A percentile compares a stretch with the other conserved stretches of the same genome.
phyloP scores from a whole-genome alignment of 2,329 filamentous ascomycete genomes.

The Lecanicillium sp. region DNA sequence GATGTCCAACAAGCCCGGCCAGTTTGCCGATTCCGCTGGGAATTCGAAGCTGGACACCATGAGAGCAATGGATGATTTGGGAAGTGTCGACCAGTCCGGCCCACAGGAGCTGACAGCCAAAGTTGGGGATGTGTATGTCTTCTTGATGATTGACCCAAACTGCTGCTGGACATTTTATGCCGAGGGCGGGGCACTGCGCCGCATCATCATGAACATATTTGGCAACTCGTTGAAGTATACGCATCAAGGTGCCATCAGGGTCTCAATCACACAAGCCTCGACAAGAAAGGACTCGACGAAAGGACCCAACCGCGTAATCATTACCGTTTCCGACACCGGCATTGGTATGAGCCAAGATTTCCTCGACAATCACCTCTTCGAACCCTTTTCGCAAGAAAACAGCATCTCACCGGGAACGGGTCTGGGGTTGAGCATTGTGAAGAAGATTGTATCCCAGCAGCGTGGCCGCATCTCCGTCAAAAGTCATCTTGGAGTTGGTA shows the following conservation, averaged over 20 bases:
- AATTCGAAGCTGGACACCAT: neutral
- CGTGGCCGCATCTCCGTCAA: constrained; percentile 52
- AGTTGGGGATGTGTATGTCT: constrained; percentile 29
- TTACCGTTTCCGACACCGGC: constrained; percentile 56
- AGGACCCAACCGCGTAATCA: constrained; percentile 26
- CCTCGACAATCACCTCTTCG: constrained; percentile 51
- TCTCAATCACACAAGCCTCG: neutral
- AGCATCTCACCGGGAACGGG: constrained; percentile 52
- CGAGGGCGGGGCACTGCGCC: constrained; percentile 41
- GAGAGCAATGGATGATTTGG: neutral
- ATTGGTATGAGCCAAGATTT: constrained; percentile 58
- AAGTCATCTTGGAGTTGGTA: constrained; percentile 30
- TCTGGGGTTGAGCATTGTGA: constrained; percentile 58
- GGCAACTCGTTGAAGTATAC: constrained; percentile 59
- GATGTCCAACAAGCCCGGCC: neutral
- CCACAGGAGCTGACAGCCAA: constrained; percentile 15
- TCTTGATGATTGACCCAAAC: constrained; percentile 40
- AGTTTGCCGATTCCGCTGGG: neutral
- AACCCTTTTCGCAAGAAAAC: constrained; percentile 58
- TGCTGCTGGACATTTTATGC: constrained; percentile 43
- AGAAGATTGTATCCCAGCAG: constrained; percentile 48
- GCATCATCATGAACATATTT: constrained; percentile 56
- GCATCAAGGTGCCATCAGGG: constrained; percentile 15
- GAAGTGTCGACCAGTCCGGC: neutral
- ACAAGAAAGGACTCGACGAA: constrained; percentile 6